Base-by-base conservation (phyloP, 805 yeast genomes). In the Monosporozyma unispora region DNA sequence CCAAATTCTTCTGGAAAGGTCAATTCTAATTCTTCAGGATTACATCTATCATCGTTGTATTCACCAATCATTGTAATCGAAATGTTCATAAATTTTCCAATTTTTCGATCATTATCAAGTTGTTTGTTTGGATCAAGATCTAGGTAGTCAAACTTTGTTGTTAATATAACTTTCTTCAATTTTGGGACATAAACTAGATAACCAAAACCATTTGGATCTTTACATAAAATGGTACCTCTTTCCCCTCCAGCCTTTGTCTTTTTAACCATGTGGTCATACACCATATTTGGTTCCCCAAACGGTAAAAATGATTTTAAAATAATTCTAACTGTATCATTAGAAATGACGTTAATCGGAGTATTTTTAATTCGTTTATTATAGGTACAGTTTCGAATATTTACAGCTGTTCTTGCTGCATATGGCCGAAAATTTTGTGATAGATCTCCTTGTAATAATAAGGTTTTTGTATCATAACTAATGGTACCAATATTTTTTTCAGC, bases 391-490 rank as follows among this genome's bases (percentile, higher is more conserved):
- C 50, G 16, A 7, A 44, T 43, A 16, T 47, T 28, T 4, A 21
- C 40, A 44, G 48, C 37, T 18, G 50, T 43, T n/a, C n/a, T 23
- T 1, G 33, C 47, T 23, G 50, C 50, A 35, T 48, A 27, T 27
- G 28, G 6, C 28, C 28, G 9, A 27, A 27, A 27, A n/a, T n/a
- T n/a, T n/a, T n/a, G n/a, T n/a, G n/a, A n/a, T n/a, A n/a, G n/a
- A n/a, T n/a, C n/a, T n/a, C n/a, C n/a, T n/a, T n/a, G n/a, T n/a
- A n/a, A n/a, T n/a, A n/a, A n/a, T n/a, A n/a, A n/a, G n/a, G n/a
- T n/a, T n/a, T n/a, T n/a, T n/a, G n/a, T n/a, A n/a, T n/a, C n/a
- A n/a, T n/a, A n/a, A n/a, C n/a, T n/a, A n/a, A n/a, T n/a, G n/a
- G n/a, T n/a, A n/a, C n/a, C n/a, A n/a, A n/a, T n/a, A n/a, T n/a